Evolutionary conservation across 148 eudicot species (phyloP).

Genomic region (Chenopodium album): DNA sequence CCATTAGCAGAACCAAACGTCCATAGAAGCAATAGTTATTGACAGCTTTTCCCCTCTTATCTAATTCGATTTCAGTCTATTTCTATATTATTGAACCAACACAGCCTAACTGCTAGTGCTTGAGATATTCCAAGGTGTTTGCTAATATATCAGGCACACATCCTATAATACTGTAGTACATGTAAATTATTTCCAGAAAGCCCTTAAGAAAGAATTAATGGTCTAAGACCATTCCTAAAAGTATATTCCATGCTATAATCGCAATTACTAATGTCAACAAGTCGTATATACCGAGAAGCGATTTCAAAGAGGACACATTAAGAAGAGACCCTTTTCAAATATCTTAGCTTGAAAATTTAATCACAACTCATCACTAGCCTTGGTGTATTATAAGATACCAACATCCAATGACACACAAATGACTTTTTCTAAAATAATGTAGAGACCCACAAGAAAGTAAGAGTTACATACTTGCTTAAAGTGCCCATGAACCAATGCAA

Average conservation of each 20-base stretch:
- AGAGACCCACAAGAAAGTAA: background rate
- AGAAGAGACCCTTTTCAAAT: background rate
- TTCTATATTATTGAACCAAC: too few species aligned
- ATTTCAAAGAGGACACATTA: background rate
- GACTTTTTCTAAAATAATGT: background rate
- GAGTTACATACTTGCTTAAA: slow-evolving; percentile 71
- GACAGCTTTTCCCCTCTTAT: too few species aligned
- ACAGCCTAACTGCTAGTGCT: background rate
- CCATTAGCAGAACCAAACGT: too few species aligned
- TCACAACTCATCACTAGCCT: background rate
- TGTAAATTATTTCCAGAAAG: background rate
- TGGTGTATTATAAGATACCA: background rate
- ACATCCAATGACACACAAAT: background rate
- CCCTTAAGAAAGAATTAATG: too few species aligned
- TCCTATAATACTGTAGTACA: too few species aligned
- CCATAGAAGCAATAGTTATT: too few species aligned
- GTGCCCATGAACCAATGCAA: slow-evolving; percentile 85
- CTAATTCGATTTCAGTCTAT: too few species aligned
- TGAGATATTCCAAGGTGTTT: background rate
- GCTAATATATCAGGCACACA: background rate
- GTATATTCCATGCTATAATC: background rate
- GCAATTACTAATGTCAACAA: background rate
- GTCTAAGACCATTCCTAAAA: too few species aligned
- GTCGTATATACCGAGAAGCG: background rate
- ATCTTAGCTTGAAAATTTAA: background rate